These are phyloP conservation scores for Juglanconis juglandina DNA, from an alignment of 2,329 filamentous ascomycete species.

Conservation along the genomic window DNA sequence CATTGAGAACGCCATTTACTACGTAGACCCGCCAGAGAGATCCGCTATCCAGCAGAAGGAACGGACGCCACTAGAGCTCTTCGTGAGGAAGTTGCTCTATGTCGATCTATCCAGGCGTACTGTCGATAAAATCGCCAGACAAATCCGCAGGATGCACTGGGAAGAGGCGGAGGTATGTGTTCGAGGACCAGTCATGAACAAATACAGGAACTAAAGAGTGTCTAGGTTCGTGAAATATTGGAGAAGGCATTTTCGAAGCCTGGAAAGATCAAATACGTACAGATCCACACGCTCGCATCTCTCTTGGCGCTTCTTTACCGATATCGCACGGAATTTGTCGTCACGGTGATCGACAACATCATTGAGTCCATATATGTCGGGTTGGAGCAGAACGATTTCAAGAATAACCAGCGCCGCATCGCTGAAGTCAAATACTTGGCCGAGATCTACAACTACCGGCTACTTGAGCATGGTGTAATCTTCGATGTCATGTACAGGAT, in stretches of 20 bases:
- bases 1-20: conserved; percentile 96
- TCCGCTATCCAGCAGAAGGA: conserved; percentile 97
- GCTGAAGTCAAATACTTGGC: conserved; percentile 95
- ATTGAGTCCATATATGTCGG: conserved; percentile 85
- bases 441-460: conserved; percentile 95
- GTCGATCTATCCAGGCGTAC: conserved; percentile 91
- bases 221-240: conserved; percentile 51
- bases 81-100: conserved; percentile 89
- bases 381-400: conserved; percentile 94
- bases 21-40: conserved; percentile 90
- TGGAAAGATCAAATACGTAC: conserved; percentile 95
- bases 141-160: conserved; percentile 94
- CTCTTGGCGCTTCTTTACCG: conserved; percentile 84
- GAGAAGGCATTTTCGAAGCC: conserved; percentile 95
- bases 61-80: conserved; percentile 86
- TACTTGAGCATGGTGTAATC: conserved; percentile 91
- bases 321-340: conserved; percentile 87
- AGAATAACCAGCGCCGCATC: conserved; percentile 90
- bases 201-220: not conserved
- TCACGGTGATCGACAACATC: conserved; percentile 86
- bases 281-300: conserved; percentile 89
- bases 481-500: conserved; percentile 96
- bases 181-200: conserved; percentile 16
- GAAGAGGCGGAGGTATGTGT: conserved; percentile 74
- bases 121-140: conserved; percentile 88